These are phyloP conservation scores for Gelatoporia subvermispora DNA, from an alignment of 768 basidiomycete species.

Conservation along the genomic window DNA sequence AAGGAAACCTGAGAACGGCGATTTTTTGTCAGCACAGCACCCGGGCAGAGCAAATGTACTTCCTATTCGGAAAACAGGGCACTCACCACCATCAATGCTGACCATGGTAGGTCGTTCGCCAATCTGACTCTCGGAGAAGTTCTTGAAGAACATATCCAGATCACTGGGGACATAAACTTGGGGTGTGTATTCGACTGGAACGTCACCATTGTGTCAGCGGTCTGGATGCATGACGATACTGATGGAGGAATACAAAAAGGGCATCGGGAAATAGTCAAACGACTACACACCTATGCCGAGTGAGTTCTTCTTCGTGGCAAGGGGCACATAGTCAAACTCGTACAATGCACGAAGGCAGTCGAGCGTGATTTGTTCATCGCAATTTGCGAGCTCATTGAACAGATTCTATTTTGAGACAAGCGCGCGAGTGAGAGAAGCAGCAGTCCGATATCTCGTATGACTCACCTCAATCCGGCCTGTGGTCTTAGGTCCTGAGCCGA, in stretches of 20 bases:
- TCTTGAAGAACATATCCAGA: constrained; percentile 38
- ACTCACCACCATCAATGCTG: constrained; percentile 32
- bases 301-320: constrained; percentile 20
- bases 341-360: constrained; percentile 28
- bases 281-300: constrained; percentile 26
- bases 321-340: constrained; percentile 21
- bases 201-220: too few relatives aligned
- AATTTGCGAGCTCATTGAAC: constrained; percentile 16
- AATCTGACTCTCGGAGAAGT: constrained; percentile 36
- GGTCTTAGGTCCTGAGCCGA: constrained; percentile 5
- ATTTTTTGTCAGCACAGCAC: too few relatives aligned
- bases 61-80: neutral
- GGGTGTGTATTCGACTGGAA: constrained; percentile 38
- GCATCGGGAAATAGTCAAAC: neutral
- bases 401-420: neutral
- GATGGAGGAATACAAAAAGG: neutral
- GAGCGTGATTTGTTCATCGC: constrained; percentile 24
- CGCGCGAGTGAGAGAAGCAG: neutral
- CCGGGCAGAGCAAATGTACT: neutral
- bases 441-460: neutral
- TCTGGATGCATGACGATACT: too few relatives aligned
- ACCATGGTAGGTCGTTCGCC: constrained; percentile 34
- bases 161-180: constrained; percentile 38
- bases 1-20: constrained; percentile 22
- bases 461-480: constrained; percentile 2